Conservation (phyloP, 2,329 filamentous ascomycete genomes). For the Xylaria arbuscula region DNA sequence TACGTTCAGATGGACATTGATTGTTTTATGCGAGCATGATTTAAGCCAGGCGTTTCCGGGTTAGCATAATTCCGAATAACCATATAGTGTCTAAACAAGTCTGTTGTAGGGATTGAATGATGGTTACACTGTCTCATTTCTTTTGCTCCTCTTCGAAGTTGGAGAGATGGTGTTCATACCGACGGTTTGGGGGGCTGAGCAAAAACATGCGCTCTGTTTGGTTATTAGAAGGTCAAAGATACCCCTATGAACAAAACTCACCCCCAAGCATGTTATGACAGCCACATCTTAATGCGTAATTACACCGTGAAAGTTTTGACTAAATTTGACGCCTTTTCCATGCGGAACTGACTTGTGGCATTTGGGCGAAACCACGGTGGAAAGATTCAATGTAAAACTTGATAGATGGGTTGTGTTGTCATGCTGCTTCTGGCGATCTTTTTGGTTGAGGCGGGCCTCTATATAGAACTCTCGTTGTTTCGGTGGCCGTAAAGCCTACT, state of each 20-base stretch:
- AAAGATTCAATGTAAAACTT: too few relatives aligned
- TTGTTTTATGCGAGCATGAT: conserved; percentile 18
- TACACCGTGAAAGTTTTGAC: background rate
- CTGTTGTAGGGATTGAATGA: background rate
- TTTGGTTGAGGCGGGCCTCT: too few relatives aligned
- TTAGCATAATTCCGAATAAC: conserved; percentile 16
- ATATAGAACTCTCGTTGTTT: too few relatives aligned
- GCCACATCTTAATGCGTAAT: background rate
- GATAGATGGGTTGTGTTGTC: too few relatives aligned
- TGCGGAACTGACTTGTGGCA: background rate
- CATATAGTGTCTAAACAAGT: background rate
- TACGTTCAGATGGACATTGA: conserved; percentile 4
- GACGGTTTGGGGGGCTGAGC: background rate
- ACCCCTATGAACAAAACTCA: background rate
- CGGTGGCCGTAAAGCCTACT: too few relatives aligned
- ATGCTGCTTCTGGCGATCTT: too few relatives aligned
- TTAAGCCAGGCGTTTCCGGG: conserved; percentile 31
- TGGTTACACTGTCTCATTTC: background rate
- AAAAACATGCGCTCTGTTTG: background rate
- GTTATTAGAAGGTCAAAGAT: conserved; percentile 4
- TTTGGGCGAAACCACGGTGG: too few relatives aligned
- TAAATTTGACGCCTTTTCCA: background rate
- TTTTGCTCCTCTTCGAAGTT: conserved; percentile 16
- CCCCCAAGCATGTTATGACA: background rate
- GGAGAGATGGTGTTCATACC: background rate